Conservation (phyloP, 2,329 filamentous ascomycete genomes). For the Malbranchea cinnamomea region DNA sequence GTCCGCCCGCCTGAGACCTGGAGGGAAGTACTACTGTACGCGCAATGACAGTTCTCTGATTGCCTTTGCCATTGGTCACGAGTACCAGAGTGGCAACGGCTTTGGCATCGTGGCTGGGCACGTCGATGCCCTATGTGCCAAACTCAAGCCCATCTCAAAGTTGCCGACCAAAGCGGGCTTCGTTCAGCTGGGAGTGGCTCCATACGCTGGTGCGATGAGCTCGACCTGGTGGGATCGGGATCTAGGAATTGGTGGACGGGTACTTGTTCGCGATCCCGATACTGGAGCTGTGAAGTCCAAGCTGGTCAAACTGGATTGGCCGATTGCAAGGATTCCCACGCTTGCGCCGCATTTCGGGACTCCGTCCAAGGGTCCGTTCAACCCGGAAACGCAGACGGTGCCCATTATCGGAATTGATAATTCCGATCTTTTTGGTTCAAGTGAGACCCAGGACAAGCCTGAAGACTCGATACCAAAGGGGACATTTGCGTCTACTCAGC, state of each 20-base stretch:
- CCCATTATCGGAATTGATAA: conserved; percentile 85
- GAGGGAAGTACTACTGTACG: conserved; percentile 78
- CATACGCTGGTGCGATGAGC: conserved; percentile 78
- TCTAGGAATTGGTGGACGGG: conserved; percentile 75
- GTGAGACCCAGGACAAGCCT: conserved; percentile 21
- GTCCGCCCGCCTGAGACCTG: conserved; percentile 53
- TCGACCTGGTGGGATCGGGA: conserved; percentile 96
- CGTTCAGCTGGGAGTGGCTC: conserved; percentile 77
- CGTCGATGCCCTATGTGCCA: conserved; percentile 81
- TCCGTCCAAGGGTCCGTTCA: conserved; percentile 50
- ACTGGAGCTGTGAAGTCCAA: conserved; percentile 64
- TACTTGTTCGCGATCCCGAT: conserved; percentile 59
- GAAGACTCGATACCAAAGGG: too few relatives aligned
- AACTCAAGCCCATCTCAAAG: conserved; percentile 78
- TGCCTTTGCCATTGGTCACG: conserved; percentile 66
- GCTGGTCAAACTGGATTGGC: conserved; percentile 86
- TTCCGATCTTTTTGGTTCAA: conserved; percentile 35
- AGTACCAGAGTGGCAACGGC: conserved; percentile 73
- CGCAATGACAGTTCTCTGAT: conserved; percentile 78
- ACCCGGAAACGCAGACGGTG: conserved; percentile 84
- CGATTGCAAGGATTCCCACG: conserved; percentile 81
- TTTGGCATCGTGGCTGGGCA: conserved; percentile 82
- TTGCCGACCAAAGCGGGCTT: conserved; percentile 77
- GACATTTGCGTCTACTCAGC: conserved; percentile 70
- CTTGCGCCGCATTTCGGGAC: conserved; percentile 88